Conservation (phyloP, 2,329 filamentous ascomycete species). For the Celoporthe dispersa region DNA sequence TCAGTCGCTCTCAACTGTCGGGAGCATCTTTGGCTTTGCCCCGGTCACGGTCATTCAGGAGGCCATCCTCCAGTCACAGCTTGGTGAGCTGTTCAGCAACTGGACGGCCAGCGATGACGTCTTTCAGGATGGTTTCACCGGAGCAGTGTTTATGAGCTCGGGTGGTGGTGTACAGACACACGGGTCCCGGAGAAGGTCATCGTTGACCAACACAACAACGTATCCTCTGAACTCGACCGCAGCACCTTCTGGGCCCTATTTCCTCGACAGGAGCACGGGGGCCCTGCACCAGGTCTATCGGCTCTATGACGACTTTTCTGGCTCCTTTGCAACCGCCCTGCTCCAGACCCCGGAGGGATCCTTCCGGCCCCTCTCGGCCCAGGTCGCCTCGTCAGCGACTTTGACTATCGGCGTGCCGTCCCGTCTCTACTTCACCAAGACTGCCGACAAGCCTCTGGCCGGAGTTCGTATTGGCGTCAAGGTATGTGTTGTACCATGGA, state of each 20-base stretch:
- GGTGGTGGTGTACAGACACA: not conserved
- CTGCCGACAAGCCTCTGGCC: slow-evolving; percentile 58
- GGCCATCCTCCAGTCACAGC: slow-evolving; percentile 29
- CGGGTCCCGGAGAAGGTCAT: not conserved
- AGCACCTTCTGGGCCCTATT: slow-evolving; percentile 40
- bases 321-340: slow-evolving; percentile 39
- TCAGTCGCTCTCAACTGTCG: slow-evolving; percentile 29
- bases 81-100: slow-evolving; percentile 37
- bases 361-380: slow-evolving; percentile 42
- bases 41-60: slow-evolving; percentile 42
- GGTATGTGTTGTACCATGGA: not conserved
- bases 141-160: slow-evolving; percentile 32
- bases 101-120: slow-evolving; percentile 40
- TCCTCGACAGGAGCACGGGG: slow-evolving; percentile 40
- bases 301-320: slow-evolving; percentile 42
- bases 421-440: slow-evolving; percentile 60
- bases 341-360: slow-evolving; percentile 38
- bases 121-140: slow-evolving; percentile 35
- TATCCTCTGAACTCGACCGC: not conserved
- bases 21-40: slow-evolving; percentile 39
- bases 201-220: not conserved
- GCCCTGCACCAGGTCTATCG: slow-evolving; percentile 41
- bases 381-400: slow-evolving; percentile 35
- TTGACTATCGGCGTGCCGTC: slow-evolving; percentile 57
- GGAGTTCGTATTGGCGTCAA: slow-evolving; percentile 64